Evolutionary conservation across 345 rosid species (phyloP).

Genomic region (Arabis alpina): DNA sequence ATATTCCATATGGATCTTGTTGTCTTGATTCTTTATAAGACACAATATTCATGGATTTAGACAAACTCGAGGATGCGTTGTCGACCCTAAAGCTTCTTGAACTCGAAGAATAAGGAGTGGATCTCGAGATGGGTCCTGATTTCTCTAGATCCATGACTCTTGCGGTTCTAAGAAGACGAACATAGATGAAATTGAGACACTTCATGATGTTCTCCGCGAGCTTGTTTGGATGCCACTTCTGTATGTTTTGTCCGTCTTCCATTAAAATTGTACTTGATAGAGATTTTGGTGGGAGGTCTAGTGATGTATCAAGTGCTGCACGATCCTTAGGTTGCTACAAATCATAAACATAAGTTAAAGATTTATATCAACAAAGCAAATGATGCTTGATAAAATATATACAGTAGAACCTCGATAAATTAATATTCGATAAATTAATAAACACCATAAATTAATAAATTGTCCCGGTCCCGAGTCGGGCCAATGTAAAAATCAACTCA

Average conservation of each 20-base stretch:
- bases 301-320: slow-evolving; percentile 46
- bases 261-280: slow-evolving; percentile 51
- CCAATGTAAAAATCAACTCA: too few relatives aligned
- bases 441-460: too few relatives aligned
- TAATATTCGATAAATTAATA: too few relatives aligned
- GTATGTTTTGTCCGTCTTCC: slow-evolving; percentile 62
- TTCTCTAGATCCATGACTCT: slow-evolving; percentile 84
- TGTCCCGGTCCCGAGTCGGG: too few relatives aligned
- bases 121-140: slow-evolving; percentile 66
- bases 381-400: neutral
- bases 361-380: slow-evolving; percentile 3
- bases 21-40: slow-evolving; percentile 73
- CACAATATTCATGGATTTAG: slow-evolving; percentile 57
- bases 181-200: slow-evolving; percentile 76
- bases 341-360: neutral
- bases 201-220: slow-evolving; percentile 84
- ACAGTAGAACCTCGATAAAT: too few relatives aligned
- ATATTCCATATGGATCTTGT: slow-evolving; percentile 86
- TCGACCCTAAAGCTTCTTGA: slow-evolving; percentile 85
- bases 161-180: slow-evolving; percentile 82
- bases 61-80: slow-evolving; percentile 41
- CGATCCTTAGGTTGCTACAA: slow-evolving; percentile 62
- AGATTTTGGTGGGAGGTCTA: slow-evolving; percentile 62
- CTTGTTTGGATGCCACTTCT: slow-evolving; percentile 81
- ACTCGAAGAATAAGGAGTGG: slow-evolving; percentile 54